Conservation (phyloP, 2,329 filamentous ascomycete genomes). For the Pestalotiopsis sp. region DNA sequence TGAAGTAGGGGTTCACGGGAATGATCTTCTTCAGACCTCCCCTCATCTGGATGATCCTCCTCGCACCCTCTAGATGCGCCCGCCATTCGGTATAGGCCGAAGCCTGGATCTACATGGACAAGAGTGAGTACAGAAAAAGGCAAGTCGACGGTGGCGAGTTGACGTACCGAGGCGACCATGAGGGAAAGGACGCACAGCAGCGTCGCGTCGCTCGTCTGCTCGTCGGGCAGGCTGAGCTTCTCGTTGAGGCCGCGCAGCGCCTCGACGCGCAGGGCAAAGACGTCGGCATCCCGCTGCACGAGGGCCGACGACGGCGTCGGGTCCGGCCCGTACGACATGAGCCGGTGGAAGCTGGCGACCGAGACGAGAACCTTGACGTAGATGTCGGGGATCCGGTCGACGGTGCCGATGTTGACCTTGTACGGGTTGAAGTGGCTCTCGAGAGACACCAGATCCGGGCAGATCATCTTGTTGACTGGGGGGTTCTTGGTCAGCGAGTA, state of each 20-base stretch:
- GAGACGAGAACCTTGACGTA: constrained; percentile 17
- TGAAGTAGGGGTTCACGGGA: constrained; percentile 13
- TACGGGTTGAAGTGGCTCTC: constrained; percentile 16
- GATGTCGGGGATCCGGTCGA: constrained; percentile 11
- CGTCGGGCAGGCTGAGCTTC: constrained; percentile 9
- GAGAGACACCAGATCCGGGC: constrained; percentile 11
- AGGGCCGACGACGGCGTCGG: constrained; percentile 6
- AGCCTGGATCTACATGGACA: constrained; percentile 13
- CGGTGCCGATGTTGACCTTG: constrained; percentile 11
- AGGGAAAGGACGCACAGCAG: constrained; percentile 15
- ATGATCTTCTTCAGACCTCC: constrained; percentile 15
- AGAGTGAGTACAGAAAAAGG: neutral
- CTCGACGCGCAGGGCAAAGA: constrained; percentile 13
- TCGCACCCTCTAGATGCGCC: constrained; percentile 16
- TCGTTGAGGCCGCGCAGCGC: constrained; percentile 13
- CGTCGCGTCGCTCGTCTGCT: constrained; percentile 15
- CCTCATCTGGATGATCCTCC: constrained; percentile 14
- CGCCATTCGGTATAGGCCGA: constrained; percentile 16
- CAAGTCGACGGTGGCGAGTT: neutral
- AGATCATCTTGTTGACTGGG: constrained; percentile 15
- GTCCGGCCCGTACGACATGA: constrained; percentile 13
- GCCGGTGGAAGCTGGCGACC: constrained; percentile 13
- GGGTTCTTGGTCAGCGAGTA: neutral
- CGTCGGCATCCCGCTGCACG: constrained; percentile 11
- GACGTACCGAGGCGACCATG: constrained; percentile 12